These are phyloP conservation scores for Ceratobasidium sp. DNA, from an alignment of 1,284 basidiomycete genomes.

Conservation along the genomic window DNA sequence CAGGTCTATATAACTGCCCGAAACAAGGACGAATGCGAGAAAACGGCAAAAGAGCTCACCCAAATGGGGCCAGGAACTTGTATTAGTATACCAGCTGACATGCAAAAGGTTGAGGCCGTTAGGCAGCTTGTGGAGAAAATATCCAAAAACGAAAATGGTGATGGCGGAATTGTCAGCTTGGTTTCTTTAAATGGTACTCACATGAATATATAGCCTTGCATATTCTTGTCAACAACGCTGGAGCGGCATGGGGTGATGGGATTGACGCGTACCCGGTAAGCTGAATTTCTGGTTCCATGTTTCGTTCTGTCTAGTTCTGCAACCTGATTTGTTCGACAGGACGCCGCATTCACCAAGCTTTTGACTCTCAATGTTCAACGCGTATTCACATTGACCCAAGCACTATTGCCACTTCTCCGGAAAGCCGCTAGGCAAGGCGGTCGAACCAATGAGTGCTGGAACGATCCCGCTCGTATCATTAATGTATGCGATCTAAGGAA, in stretches of 20 bases:
- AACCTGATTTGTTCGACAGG: conserved; percentile 53
- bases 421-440: conserved; percentile 60
- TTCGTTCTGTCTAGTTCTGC: conserved; percentile 45
- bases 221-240: conserved; percentile 73
- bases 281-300: neutral
- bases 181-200: neutral
- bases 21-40: conserved; percentile 62
- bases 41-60: conserved; percentile 64
- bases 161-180: conserved; percentile 49
- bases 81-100: conserved; percentile 64
- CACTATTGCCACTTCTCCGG: conserved; percentile 66
- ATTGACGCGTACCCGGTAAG: conserved; percentile 64
- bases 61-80: conserved; percentile 64
- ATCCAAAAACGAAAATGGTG: conserved; percentile 56
- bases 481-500: conserved; percentile 56
- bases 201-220: conserved; percentile 55
- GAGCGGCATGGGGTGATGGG: conserved; percentile 66
- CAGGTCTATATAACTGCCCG: conserved; percentile 75
- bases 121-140: conserved; percentile 62
- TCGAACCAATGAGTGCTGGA: conserved; percentile 53
- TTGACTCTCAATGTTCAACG: conserved; percentile 71
- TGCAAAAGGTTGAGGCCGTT: conserved; percentile 66
- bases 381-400: conserved; percentile 74
- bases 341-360: conserved; percentile 64
- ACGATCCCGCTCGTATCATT: conserved; percentile 66